Conservation (phyloP, 345 rosid genomes). For the Arabidopsis suecica region DNA sequence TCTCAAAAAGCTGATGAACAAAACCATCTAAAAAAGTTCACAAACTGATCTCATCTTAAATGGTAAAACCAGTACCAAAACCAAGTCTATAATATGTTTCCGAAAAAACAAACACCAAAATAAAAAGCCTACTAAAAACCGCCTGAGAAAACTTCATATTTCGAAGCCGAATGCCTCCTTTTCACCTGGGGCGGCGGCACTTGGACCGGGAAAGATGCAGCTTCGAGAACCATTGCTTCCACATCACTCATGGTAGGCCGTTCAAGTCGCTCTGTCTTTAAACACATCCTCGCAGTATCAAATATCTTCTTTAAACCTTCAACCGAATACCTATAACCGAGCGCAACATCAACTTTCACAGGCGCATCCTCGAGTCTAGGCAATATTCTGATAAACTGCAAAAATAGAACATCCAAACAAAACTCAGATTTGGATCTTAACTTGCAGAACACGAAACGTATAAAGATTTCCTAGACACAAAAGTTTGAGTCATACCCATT, state of each 20-base stretch:
- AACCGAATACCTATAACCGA: conserved; percentile 2
- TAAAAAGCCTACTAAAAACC: not conserved
- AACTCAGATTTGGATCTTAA: not conserved
- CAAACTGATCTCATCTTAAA: conserved; percentile 17
- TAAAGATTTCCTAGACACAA: not conserved
- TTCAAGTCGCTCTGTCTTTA: not conserved
- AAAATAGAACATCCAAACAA: not conserved
- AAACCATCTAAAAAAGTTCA: not conserved
- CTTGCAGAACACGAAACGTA: conserved; percentile 13
- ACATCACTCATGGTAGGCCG: not conserved
- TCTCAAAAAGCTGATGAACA: conserved; percentile 5
- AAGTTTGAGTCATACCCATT: conserved; percentile 20
- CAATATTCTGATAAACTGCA: not conserved
- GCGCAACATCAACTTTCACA: not conserved
- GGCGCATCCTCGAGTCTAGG: not conserved
- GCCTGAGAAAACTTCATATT: not conserved
- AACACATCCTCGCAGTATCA: conserved; percentile 9
- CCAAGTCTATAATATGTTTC: conserved; percentile 14
- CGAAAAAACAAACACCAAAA: not conserved
- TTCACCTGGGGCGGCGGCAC: not conserved
- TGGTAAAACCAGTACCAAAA: not conserved
- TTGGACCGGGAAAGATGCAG: conserved; percentile 4
- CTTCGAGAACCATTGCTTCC: not conserved
- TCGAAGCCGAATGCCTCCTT: not conserved
- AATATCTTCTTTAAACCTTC: conserved; percentile 19